phyloP scores from a whole-genome alignment of 2,329 filamentous ascomycete species.

The Monilinia vaccinii-corymbosi region DNA sequence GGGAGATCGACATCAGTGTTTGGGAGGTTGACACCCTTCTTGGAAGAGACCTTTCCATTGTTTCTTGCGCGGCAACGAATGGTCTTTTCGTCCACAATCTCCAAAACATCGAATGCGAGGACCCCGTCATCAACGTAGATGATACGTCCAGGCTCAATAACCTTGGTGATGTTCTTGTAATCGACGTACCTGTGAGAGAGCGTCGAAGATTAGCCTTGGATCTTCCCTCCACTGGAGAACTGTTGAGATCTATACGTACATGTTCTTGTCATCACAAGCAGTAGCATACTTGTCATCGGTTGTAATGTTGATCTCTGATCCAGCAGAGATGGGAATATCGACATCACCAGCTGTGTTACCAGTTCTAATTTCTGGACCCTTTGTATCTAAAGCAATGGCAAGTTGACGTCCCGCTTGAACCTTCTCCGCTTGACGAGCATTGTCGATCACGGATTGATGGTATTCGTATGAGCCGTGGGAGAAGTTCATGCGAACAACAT shows the following conservation, averaged over 20 bases:
- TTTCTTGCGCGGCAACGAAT: constrained; percentile 82
- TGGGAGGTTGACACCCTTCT: constrained; percentile 98
- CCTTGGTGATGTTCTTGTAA: constrained; percentile 99
- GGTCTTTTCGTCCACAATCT: constrained; percentile 81
- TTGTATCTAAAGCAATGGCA: constrained; percentile 83
- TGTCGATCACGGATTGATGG: constrained; percentile 96
- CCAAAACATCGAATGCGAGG: constrained; percentile 87
- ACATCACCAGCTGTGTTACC: constrained; percentile 62
- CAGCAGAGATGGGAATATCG: constrained; percentile 74
- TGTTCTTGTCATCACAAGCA: constrained; percentile 79
- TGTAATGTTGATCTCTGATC: constrained; percentile 86
- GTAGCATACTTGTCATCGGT: constrained; percentile 90
- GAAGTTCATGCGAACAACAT: constrained; percentile 99
- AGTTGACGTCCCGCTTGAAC: constrained; percentile 72
- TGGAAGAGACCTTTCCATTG: constrained; percentile 97
- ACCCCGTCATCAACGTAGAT: constrained; percentile 99
- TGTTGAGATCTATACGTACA: constrained; percentile 48
- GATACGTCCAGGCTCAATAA: constrained; percentile 80
- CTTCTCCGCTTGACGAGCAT: constrained; percentile 80
- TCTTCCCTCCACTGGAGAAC: not conserved
- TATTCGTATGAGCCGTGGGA: constrained; percentile 93
- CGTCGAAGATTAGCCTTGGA: not conserved
- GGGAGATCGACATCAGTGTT: constrained; percentile 98
- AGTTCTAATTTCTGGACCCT: constrained; percentile 82
- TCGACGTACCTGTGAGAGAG: constrained; percentile 67